Percentiles rank a stretch among this genome's conserved stretches.
These are phyloP conservation scores for Aspergillus persii DNA, from an alignment of 2,329 filamentous ascomycete species.

Conservation along the genomic window DNA sequence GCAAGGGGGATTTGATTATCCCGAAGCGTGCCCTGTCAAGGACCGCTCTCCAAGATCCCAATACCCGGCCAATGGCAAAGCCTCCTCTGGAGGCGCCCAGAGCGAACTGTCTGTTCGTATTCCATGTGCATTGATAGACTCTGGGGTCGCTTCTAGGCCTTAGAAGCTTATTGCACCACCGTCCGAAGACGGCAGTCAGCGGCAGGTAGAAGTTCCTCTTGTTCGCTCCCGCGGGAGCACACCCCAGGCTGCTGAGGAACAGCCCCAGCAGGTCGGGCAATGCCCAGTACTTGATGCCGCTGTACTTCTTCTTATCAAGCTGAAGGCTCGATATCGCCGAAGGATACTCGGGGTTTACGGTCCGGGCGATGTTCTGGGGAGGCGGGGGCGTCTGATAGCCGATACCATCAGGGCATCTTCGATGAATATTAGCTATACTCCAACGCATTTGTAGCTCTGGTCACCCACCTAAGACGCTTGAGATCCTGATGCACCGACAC, in stretches of 20 bases:
- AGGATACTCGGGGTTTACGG: not conserved
- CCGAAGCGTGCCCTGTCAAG: not conserved
- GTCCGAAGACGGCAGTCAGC: conserved; percentile 12
- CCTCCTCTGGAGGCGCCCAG: not conserved
- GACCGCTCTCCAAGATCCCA: not conserved
- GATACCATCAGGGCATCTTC: not conserved
- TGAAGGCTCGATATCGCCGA: not conserved
- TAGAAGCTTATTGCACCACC: not conserved
- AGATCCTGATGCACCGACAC: not conserved
- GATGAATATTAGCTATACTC: too few relatives aligned
- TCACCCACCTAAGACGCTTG: too few relatives aligned
- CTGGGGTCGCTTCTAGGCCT: too few relatives aligned
- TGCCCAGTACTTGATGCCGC: conserved; percentile 8
- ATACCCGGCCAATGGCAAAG: not conserved
- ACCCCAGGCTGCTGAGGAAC: conserved; percentile 9
- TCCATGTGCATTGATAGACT: not conserved
- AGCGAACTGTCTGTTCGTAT: not conserved
- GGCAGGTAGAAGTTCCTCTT: conserved; percentile 14
- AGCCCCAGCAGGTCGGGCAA: conserved; percentile 11
- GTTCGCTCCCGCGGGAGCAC: conserved; percentile 7
- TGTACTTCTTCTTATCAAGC: not conserved
- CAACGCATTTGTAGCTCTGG: too few relatives aligned
- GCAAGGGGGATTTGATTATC: not conserved
- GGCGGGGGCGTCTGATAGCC: not conserved
- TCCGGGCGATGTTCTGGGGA: not conserved